Base-by-base conservation (phyloP, 2,329 filamentous ascomycete genomes). In the Fusarium palustre region DNA sequence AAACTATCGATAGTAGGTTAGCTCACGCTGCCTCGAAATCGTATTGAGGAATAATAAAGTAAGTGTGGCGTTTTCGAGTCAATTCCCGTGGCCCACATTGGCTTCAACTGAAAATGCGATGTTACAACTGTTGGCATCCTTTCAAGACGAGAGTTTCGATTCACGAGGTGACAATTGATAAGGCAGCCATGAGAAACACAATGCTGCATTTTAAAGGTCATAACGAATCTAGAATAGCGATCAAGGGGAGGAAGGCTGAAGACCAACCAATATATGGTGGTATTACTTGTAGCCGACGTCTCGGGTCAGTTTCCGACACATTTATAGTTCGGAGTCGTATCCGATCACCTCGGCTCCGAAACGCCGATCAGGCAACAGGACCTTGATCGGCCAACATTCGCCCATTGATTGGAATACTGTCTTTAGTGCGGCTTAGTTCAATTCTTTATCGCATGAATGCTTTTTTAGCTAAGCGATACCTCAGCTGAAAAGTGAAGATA, bases 381-480 rank as follows among this genome's bases (percentile, higher is more conserved):
- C 36, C n/a, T 39, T 8, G 3, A 20, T 10, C 25, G 25, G 36
- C 3, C n/a, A 38, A 38, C 34, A 38, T 18, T 16, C 9, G 7
- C 5, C 18, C 6, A 7, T n/a, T 38, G 36, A 38, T 13, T 11
- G 12, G 12, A 20, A 13, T 39, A 6, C 11, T 39, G 1, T 39
- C 18, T 39, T 11, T 15, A 13, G 12, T 13, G n/a, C 13, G 11
- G 20, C 7, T 7, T 38, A n/a, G 6, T 2, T 11, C 11, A 20
- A 7, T n/a, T 7, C n/a, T 3, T 2, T 7, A 20, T 13, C 3
- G 6, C n/a, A 7, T 20, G 1, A 20, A 12, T 22, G 20, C 7
- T 8, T 9, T 10, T 8, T 9, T 10, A 5, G 3, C 38, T 9
- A 22, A 5, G 20, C 4, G 13, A 22, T 12, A 9, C 3, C 15